A percentile compares a stretch with the other conserved stretches of the same genome.
phyloP scores from a whole-genome alignment of 371 early-diverging fungal species.

The Mortierella sp. region DNA sequence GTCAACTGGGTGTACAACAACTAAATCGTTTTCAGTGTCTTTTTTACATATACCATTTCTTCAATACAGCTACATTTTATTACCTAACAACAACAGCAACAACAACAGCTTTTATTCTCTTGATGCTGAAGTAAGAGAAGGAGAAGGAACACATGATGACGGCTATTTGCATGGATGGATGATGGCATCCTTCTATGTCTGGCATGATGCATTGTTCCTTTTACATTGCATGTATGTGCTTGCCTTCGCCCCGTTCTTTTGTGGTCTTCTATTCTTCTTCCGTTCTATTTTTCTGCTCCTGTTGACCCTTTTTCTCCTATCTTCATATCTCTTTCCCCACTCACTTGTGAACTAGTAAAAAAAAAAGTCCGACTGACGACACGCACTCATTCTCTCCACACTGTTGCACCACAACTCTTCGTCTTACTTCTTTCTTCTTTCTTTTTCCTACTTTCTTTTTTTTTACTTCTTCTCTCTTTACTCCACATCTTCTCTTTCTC shows the following conservation, averaged over 20 bases:
- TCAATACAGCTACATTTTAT: neutral
- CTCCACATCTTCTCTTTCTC: neutral
- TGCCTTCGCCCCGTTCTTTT: too few relatives aligned
- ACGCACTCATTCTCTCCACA: neutral
- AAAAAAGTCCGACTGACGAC: constrained; percentile 3
- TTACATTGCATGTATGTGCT: too few relatives aligned
- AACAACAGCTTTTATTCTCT: too few relatives aligned
- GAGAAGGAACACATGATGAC: too few relatives aligned
- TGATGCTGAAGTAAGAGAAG: too few relatives aligned
- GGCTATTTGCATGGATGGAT: too few relatives aligned
- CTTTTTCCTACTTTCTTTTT: neutral
- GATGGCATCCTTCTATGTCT: too few relatives aligned
- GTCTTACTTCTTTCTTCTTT: neutral
- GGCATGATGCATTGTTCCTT: too few relatives aligned
- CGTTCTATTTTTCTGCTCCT: neutral
- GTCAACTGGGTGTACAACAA: constrained; percentile 29
- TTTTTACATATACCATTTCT: neutral
- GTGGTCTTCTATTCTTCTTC: neutral
- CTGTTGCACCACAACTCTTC: neutral
- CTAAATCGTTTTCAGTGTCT: neutral
- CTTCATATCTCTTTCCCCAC: neutral
- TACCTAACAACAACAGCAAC: neutral
- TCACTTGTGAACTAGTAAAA: neutral
- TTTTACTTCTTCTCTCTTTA: too few relatives aligned
- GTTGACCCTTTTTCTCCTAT: neutral